Base-by-base conservation (phyloP, 768 basidiomycete genomes). In the Lentinula sp. region DNA sequence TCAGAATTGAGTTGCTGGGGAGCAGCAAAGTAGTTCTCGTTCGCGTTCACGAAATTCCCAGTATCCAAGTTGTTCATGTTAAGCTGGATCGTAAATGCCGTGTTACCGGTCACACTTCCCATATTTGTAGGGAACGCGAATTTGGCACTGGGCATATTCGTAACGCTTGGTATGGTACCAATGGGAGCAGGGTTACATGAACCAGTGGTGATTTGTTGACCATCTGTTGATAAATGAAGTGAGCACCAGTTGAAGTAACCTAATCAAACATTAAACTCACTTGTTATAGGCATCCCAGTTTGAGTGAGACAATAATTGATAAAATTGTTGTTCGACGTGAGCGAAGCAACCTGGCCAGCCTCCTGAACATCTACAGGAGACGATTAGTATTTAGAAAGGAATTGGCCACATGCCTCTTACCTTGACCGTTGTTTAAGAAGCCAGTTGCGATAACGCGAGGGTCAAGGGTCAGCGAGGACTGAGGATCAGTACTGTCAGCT, bases 241-340 rank as follows among this genome's bases (percentile, higher is more conserved):
- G 6, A 51, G 3, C 7, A 32, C 8, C 6, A 23, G 16, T 23
- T 16, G 1, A 15, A 3, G 39, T 1, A 9, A 18, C 13, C 5
- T 15, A 32, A 42, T 4, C 16, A 4, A 4, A 42, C 32, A 7
- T 18, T 2, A 39, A 37, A 52, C 59, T 60, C 37, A 52, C 59
- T 81, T 48, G 88, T 88, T 61, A 87, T 75, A 3, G 84, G 78
- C 53, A 80, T 70, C 56, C 77, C 66, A 3, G 78, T 68, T 3
- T 77, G 66, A 16, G 79, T 81, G 6, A 74, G 70, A 66, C 87
- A 88, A 70, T 76, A 86, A 74, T 87, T 87, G 73, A 88, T 87
- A 70, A 86, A 91, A 76, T 90, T 90, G 75, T 90, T 86, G 51
- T 70, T 71, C 20, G 86, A 85, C 0, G 81, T 85, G 12, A 84